Base-by-base conservation (phyloP, 257 asterid species). In the Petunia secreta region DNA sequence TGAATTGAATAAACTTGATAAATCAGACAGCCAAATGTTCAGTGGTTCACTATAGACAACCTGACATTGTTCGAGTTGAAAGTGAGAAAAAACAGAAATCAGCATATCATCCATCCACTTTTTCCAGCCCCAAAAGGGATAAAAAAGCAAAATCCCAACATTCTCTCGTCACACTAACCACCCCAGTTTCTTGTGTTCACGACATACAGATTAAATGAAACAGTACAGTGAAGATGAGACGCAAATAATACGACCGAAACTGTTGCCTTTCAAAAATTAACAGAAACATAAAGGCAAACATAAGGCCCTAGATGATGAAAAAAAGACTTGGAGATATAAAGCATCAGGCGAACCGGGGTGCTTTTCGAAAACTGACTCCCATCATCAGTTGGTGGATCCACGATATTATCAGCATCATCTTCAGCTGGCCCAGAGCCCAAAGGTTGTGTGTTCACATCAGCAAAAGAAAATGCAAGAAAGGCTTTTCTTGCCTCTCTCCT, bases 401-500 rank as follows among this genome's bases (percentile, higher is more conserved):
- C 52, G 62, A 44, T 76, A 78, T 60, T 75, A 66, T 81, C 86
- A 82, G 81, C 37, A 62, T 81, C 92, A 80, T 86, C 85, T 86
- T 91, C 95, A 79, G 85, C 88, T 66, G 80, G 80, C 77, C 85
- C 86, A 59, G 86, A 63, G 75, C 50, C 69, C 53, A 84, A 81
- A 83, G 37, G 76, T 68, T 81, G 80, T 43, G 80, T 82, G 62
- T 83, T 81, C 75, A 77, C 82, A 63, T 88, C 79, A 54, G 83
- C 86, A 15, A 84, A 85, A 7, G 97, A 90, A 76, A 90, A 84
- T 52, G 92, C 94, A 77, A 95, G 85, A 83, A 95, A 91, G 82
- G 94, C 91, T 89, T 91, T 95, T 81, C 96, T 87, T 63, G 96
- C 97, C 87, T 93, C 92, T 85, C 97, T 87, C 63, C 91, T 91